These are phyloP conservation scores for Skeletonema costatum DNA, from an alignment of 108 stramenopile species.

Conservation along the genomic window DNA sequence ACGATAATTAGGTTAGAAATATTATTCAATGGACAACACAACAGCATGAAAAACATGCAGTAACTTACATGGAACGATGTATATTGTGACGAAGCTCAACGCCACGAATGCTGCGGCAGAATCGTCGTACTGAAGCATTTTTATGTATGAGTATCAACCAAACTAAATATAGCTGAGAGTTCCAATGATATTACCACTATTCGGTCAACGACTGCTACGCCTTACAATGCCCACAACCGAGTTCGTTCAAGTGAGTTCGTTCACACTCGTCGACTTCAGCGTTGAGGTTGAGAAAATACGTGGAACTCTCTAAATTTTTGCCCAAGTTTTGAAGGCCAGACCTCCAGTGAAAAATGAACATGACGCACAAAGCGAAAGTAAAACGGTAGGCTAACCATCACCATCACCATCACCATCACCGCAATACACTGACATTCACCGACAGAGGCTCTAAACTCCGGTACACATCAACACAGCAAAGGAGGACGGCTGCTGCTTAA, in stretches of 20 bases:
- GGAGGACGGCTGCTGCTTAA: too few relatives aligned
- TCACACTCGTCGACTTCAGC: not conserved
- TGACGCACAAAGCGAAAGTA: not conserved
- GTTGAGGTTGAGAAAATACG: not conserved
- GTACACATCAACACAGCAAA: too few relatives aligned
- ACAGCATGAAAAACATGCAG: not conserved
- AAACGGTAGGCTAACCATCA: not conserved
- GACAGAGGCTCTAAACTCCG: too few relatives aligned
- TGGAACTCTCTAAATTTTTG: not conserved
- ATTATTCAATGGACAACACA: constrained; percentile 2
- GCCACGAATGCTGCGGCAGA: constrained; percentile 93
- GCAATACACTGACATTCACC: too few relatives aligned
- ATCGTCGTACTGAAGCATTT: constrained; percentile 94
- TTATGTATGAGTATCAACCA: not conserved
- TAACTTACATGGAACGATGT: constrained; percentile 87
- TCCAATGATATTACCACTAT: not conserved
- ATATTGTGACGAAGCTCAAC: constrained; percentile 85
- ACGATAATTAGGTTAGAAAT: not conserved
- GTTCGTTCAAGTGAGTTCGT: too few relatives aligned
- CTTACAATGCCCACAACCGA: not conserved
- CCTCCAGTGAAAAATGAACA: not conserved
- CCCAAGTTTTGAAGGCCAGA: not conserved
- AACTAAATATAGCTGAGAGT: not conserved
- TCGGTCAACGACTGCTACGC: not conserved
- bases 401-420: not conserved